These are phyloP conservation scores for Stylonectria norvegica DNA, from an alignment of 2,329 filamentous ascomycete genomes.

Conservation along the genomic window DNA sequence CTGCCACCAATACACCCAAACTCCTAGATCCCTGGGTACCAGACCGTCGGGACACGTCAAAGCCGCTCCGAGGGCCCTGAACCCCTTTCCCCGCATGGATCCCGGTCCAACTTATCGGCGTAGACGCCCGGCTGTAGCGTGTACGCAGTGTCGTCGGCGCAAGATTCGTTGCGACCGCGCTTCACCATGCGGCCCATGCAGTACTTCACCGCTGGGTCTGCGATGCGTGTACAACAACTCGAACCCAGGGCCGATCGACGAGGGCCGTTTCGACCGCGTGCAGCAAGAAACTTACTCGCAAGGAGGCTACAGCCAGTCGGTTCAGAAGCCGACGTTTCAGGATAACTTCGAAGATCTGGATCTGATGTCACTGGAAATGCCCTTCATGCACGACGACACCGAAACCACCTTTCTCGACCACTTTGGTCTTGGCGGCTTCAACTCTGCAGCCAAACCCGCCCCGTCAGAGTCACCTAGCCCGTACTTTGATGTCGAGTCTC, in stretches of 20 bases:
- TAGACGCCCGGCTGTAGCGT: constrained; percentile 15
- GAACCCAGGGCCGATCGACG: too few relatives aligned
- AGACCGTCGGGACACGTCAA: too few relatives aligned
- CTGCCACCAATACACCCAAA: too few relatives aligned
- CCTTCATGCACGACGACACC: constrained; percentile 8
- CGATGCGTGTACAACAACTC: constrained; percentile 15
- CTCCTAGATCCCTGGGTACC: too few relatives aligned
- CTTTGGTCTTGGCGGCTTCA: not conserved
- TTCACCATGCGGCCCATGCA: constrained; percentile 14
- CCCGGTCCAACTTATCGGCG: constrained; percentile 14
- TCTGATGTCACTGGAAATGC: constrained; percentile 4
- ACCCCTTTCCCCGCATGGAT: constrained; percentile 4
- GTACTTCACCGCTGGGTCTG: constrained; percentile 10
- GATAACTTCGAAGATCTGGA: constrained; percentile 3
- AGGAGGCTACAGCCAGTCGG: constrained; percentile 1
- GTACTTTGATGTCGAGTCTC: not conserved
- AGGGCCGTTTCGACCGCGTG: constrained; percentile 1
- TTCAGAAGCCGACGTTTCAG: constrained; percentile 4
- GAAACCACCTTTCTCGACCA: constrained; percentile 5
- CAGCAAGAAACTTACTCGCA: constrained; percentile 6
- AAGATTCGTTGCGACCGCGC: constrained; percentile 17
- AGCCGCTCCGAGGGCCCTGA: not conserved
- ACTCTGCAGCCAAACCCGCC: not conserved
- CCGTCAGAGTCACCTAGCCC: not conserved
- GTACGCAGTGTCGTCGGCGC: constrained; percentile 15